Evolutionary conservation across 257 asterid species (phyloP).

Genomic region (Plantago elongata): DNA sequence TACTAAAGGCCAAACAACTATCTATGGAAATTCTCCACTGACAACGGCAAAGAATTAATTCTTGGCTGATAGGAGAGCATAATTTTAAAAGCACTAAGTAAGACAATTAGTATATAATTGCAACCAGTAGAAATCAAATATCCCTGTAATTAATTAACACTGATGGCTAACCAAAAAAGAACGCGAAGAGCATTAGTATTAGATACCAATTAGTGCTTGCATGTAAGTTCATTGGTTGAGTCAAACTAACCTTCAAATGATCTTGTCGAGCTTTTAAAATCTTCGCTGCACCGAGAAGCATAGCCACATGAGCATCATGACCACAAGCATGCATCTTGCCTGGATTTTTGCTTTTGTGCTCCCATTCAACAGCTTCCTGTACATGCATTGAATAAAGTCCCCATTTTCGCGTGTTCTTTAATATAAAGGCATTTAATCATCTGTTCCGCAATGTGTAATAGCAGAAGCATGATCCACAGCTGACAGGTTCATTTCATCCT

Average conservation of each 20-base stretch:
- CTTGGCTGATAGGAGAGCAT: conserved; percentile 10
- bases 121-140: conserved; percentile 9
- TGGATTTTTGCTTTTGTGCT: conserved; percentile 52
- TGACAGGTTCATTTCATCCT: too few species aligned
- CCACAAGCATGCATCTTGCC: conserved; percentile 89
- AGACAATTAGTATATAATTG: conserved; percentile 12
- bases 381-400: not conserved
- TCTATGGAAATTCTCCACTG: not conserved
- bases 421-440: conserved; percentile 7
- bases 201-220: not conserved
- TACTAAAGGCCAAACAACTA: not conserved
- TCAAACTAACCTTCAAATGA: conserved; percentile 41
- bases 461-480: too few species aligned
- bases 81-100: conserved; percentile 17
- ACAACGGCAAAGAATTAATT: not conserved
- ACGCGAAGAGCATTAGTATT: not conserved
- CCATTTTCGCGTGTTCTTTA: not conserved
- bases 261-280: conserved; percentile 52
- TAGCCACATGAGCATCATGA: conserved; percentile 72
- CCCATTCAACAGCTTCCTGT: conserved; percentile 77
- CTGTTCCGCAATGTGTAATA: too few species aligned
- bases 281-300: conserved; percentile 68
- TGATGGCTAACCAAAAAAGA: not conserved
- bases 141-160: not conserved
- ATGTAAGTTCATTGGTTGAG: not conserved